These are phyloP conservation scores for Neurospora cerealis DNA, from an alignment of 495 filamentous ascomycete species.

Conservation along the genomic window DNA sequence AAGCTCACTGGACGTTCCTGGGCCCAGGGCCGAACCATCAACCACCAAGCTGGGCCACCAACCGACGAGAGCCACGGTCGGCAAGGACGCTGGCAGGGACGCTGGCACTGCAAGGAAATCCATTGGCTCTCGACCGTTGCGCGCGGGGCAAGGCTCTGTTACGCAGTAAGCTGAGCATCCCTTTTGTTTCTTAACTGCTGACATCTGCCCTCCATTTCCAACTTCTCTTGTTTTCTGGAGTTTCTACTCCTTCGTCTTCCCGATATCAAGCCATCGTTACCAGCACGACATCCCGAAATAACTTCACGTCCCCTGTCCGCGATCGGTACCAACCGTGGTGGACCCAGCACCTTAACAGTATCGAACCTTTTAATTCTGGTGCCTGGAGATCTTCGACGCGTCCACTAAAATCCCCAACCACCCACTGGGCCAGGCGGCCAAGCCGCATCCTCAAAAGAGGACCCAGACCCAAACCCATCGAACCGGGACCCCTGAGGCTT, in stretches of 20 bases:
- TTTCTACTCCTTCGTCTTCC: not conserved
- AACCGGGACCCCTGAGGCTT: not conserved
- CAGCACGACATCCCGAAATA: not conserved
- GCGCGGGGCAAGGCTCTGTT: not conserved
- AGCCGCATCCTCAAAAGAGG: not conserved
- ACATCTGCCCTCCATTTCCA: not conserved
- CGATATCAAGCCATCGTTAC: not conserved
- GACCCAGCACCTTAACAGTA: not conserved
- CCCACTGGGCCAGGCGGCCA: not conserved
- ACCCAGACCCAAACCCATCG: not conserved
- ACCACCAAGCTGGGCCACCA: not conserved
- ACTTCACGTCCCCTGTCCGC: not conserved
- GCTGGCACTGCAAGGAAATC: not conserved
- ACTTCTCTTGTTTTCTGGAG: not conserved
- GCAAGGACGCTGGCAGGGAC: not conserved
- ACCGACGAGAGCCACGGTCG: not conserved
- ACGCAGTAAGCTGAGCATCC: not conserved
- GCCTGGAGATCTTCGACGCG: not conserved
- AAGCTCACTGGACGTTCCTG: not conserved
- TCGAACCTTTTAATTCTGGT: not conserved
- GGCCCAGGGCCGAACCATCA: not conserved
- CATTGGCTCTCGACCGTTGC: not conserved
- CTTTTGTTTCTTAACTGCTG: not conserved
- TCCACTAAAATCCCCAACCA: not conserved
- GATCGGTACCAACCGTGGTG: not conserved